These are phyloP conservation scores for Aspergillus flavus DNA, from an alignment of 2,329 filamentous ascomycete species.

Conservation along the genomic window DNA sequence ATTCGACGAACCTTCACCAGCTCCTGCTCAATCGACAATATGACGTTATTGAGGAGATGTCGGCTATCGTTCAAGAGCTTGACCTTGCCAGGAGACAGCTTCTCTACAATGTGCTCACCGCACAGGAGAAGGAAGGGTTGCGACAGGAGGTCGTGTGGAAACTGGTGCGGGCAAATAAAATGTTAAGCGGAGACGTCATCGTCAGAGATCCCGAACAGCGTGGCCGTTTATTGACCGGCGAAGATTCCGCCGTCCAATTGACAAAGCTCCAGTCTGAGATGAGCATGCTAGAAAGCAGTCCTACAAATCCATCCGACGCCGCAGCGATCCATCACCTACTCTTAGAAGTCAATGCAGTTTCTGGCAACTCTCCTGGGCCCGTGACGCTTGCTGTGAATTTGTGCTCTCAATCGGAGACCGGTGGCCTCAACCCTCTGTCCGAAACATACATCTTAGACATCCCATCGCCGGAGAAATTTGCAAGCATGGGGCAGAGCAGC, in stretches of 20 bases:
- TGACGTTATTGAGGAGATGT: slow-evolving; percentile 75
- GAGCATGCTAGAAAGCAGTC: slow-evolving; percentile 87
- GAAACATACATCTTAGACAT: slow-evolving; percentile 83
- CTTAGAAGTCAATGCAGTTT: slow-evolving; percentile 80
- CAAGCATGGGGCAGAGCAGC: slow-evolving; percentile 64
- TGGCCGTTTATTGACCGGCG: slow-evolving; percentile 83
- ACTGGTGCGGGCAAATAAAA: slow-evolving; percentile 88
- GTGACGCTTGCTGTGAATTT: slow-evolving; percentile 78
- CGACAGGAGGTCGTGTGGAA: slow-evolving; percentile 95
- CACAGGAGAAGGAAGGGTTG: slow-evolving; percentile 75
- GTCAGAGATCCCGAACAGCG: slow-evolving; percentile 83
- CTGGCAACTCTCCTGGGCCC: slow-evolving; percentile 73
- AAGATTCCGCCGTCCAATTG: slow-evolving; percentile 90
- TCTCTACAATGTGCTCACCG: slow-evolving; percentile 89
- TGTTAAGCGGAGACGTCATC: slow-evolving; percentile 90
- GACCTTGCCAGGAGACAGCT: slow-evolving; percentile 87
- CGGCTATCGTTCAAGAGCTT: slow-evolving; percentile 76
- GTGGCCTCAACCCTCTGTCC: slow-evolving; percentile 68
- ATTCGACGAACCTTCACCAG: slow-evolving; percentile 94
- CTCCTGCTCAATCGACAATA: slow-evolving; percentile 84
- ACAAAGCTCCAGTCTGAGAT: slow-evolving; percentile 92
- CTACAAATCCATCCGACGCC: slow-evolving; percentile 67
- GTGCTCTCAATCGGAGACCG: slow-evolving; percentile 69
- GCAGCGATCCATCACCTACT: slow-evolving; percentile 77
- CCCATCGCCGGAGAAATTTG: slow-evolving; percentile 71